Base-by-base conservation (phyloP, 2,329 filamentous ascomycete species). In the Fusarium sp. region DNA sequence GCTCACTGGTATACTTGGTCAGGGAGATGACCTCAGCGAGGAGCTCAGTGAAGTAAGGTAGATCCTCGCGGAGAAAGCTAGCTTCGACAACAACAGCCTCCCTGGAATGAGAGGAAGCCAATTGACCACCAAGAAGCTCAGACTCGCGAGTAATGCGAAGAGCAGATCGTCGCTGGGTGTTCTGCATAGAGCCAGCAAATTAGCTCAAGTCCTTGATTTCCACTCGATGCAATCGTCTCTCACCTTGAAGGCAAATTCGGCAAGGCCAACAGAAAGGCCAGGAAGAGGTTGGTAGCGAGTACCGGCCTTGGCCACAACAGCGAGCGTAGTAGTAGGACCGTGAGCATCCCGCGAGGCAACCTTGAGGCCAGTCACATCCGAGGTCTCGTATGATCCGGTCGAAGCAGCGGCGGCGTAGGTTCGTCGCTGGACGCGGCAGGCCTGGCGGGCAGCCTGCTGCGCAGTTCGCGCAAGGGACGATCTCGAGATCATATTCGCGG, bases 201-300 rank as follows among this genome's bases (percentile, higher is more conserved):
- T 87, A 88, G 85, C 85, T 86, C 75, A 79, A 71, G 70, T 63
- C 59, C 58, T 56, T 31, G 41, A 26, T 42, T 57, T 57, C 65
- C 44, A 62, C 55, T 68, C 54, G 18, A 70, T 58, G 48, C 65
- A 59, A 51, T 65, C 56, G 30, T 63, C 54, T 54, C 70, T 75
- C 61, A 95, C 96, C 93, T 97, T 97, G 91, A 98, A 99, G 75
- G 97, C 95, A 87, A 97, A 99, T 83, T 94, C 93, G 87, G 96
- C 93, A 76, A 99, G 89, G 66, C 93, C 95, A 81, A 95, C 92
- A 74, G 95, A 92, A 83, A 98, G 89, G 75, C 96, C 96, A 72
- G 96, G 96, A 76, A 93, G 88, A 73, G 93, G 90, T 87, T 99
- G 92, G 85, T 95, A 98, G 84, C 96, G 90, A 74, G 95, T 97